Evolutionary conservation across 345 rosid species (phyloP), one percentile per base, ranked within the genome.

Genomic region (Leavenworthia alabamica): DNA sequence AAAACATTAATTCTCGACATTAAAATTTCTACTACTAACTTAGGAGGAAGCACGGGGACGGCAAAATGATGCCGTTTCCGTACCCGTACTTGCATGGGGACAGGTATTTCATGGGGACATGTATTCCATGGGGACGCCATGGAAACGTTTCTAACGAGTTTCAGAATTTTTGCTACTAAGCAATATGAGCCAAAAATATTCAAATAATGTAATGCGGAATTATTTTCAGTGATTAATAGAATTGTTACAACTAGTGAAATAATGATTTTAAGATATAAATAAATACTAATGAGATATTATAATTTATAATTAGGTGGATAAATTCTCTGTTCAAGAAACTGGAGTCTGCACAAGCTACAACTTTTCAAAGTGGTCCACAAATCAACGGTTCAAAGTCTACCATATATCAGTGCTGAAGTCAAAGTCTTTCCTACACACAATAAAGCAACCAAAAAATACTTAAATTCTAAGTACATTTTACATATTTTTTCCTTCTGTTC

Each of bases 381-480:
- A 15, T 23, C 22, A 55, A 26, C 35, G 46, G 28, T 66, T 55
- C 70, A 66, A 66, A 55, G 40, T 67, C 72, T 39, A 49, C 27
- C 51, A 36, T 17, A 61, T 70, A 13, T 62, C 43, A 70, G 68
- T 70, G 74, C 63, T 60, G 36, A 70, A 62, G 74, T 70, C 74
- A 62, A 62, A 62, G 74, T 70, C 57, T 44, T 53, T 62, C 68
- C 42, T 53, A 53, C 27, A 62, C 63, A 62, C 43, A 60, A 44
- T 53, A 60, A 53, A 52, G 54, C 32, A 41, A n/a, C n/a, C n/a
- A n/a, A n/a, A 44, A 49, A 62, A 20, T 22, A 29, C 73, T 60
- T 42, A 42, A 52, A 33, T 68, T 60, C 40, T 41, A 68, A 24
- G 67, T 43, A 60, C 32, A 68, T 60, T 60, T 68, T 68, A 52